A percentile compares a stretch with the other conserved stretches of the same genome.
Evolutionary conservation across 169 alveolate genomes (phyloP).

Genomic region (Theileria annulata): DNA sequence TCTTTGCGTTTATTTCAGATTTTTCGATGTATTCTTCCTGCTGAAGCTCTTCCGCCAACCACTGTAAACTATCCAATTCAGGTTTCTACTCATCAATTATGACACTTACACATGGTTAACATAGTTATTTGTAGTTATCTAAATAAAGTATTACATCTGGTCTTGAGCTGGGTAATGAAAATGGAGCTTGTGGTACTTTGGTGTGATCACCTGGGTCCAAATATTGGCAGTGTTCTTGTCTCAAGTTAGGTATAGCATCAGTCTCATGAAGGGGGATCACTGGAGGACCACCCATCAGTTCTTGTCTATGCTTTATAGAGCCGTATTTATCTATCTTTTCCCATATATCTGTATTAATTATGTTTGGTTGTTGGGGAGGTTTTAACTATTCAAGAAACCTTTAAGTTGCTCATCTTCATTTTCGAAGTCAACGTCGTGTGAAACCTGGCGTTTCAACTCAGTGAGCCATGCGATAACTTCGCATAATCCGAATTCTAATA

Average conservation of each 20-base stretch:
- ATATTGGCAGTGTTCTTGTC: conserved; percentile 50
- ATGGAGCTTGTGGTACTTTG: conserved; percentile 58
- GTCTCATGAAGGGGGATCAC: conserved; percentile 39
- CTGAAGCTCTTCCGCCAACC: conserved; percentile 61
- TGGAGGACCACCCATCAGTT: conserved; percentile 67
- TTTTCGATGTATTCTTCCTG: conserved; percentile 49
- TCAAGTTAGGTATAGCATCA: conserved; percentile 30
- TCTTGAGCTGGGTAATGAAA: conserved; percentile 36
- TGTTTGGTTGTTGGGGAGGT: not conserved
- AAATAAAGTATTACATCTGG: conserved; percentile 31
- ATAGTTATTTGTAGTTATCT: no score
- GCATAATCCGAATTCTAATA: conserved; percentile 44
- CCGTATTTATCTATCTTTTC: conserved; percentile 62
- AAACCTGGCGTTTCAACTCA: conserved; percentile 58
- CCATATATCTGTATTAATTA: conserved; percentile 54
- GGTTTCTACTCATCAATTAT: conserved; percentile 24
- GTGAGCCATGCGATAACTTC: conserved; percentile 59
- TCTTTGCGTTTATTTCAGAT: conserved; percentile 45
- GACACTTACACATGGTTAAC: not conserved
- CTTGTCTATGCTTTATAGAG: conserved; percentile 39
- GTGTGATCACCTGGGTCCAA: conserved; percentile 40
- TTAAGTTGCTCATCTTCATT: conserved; percentile 61
- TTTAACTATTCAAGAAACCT: conserved; percentile 1
- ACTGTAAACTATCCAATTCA: conserved; percentile 39
- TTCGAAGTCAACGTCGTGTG: conserved; percentile 63